Evolutionary conservation across 306 rosid species (phyloP), one percentile per base, ranked within the genome.

Genomic region (Cicer cuneatum): DNA sequence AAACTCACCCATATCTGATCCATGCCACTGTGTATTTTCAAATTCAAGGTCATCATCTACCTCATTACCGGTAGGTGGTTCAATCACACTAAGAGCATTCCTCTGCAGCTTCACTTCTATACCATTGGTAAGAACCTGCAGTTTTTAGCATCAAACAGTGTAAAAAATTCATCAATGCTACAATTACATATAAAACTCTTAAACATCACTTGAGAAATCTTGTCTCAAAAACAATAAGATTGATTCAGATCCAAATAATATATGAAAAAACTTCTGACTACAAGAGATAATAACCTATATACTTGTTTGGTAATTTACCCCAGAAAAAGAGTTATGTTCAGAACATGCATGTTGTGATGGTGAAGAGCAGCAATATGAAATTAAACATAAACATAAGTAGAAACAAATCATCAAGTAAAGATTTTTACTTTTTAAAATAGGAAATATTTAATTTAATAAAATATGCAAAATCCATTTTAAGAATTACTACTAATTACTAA

Each of bases 71-170:
- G 98, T 90, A 4, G 98, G 98, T 78, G 98, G 86, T 83, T 90
- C 98, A 69, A 93, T 79, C 80, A 93, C 98, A 67, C 98, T 93
- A 52, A 93, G 97, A 59, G 98, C 98, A 77, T 93, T 93, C 80
- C 98, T 91, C 72, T 93, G 98, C 39, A 93, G 90, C 81, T 93
- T 93, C 77, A 93, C 98, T 81, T 93, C 98, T 76, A 93, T 90
- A 41, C 98, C 98, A 78, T 93, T 93, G 13, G 98, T 89, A 52
- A 93, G 96, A 81, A 93, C 97, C 98, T 93, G 89, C 69, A 78
- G n/a, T 60, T 75, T 42, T 66, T 65, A 64, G 29, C 15, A 15
- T 42, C 35, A 53, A 33, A 10, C 7, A 62, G 51, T 65, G 19
- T 66, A 6, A 18, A 58, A 9, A 5, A 56, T 43, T 16, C 37